Base-by-base conservation (phyloP, 768 basidiomycete species). In the Tylopilus balloui region DNA sequence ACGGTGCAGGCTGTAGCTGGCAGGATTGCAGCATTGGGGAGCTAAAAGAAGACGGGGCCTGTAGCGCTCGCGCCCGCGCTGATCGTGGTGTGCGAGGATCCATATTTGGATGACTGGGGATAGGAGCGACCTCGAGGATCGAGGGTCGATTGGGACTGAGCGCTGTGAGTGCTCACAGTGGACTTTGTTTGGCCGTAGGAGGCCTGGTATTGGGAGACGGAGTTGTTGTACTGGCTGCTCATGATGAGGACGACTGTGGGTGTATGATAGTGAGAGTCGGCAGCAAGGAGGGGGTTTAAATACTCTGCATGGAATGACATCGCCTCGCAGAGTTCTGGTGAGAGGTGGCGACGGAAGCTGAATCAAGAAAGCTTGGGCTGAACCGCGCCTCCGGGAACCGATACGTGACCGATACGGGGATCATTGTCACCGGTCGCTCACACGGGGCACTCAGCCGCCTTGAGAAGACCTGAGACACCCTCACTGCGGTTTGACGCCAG, bases 11-110 rank as follows among this genome's bases (percentile, higher is more conserved):
- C 35, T 12, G 4, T n/a, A 38, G 39, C 17, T 35, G 36, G 31
- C 9, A 38, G 38, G 20, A 46, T 35, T 7, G 14, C 25, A 44
- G 44, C 34, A n/a, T n/a, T 21, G 25, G 34, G 13, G 27, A 4
- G 20, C 72, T 64, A 84, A 71, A 84, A 84, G 70, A 84, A 82
- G 29, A 80, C 75, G 41, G 82, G 72, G 37, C 76, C 81, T 24
- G 70, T 74, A 15, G 72, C 64, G 34, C 75, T 71, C 37, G 81
- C 80, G 38, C 72, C 72, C 14, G 74, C 74, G 48, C 74, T 74
- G 47, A 83, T 74, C 12, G 73, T 71, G 20, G 70, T 70, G 52
- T 52, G 57, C 20, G 60, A 37, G 3, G 67, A 32, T 19, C 55
- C 51, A 44, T 50, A 51, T 43, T 58, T 59, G 51, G 65, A 52